These are phyloP conservation scores for Mortierella sp. DNA, from an alignment of 371 early-diverging fungal species.

Conservation along the genomic window DNA sequence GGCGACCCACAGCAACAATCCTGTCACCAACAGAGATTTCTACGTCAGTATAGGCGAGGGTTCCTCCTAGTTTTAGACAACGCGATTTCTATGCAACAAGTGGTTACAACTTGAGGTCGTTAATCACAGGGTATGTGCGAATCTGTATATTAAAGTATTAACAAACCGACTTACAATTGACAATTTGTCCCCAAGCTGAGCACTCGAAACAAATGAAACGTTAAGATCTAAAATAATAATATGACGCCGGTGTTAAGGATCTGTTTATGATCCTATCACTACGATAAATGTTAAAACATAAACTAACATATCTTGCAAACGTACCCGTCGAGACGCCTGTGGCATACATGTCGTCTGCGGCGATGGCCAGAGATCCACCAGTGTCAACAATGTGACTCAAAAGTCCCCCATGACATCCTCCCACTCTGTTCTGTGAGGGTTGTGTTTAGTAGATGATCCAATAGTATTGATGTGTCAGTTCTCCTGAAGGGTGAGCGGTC, in stretches of 20 bases:
- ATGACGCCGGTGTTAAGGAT: too few relatives aligned
- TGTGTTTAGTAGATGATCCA: background rate
- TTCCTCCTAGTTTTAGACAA: constrained; percentile 73
- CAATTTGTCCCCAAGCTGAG: constrained; percentile 64
- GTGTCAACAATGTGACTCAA: constrained; percentile 72
- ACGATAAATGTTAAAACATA: too few relatives aligned
- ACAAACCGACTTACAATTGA: constrained; percentile 53
- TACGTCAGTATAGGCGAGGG: constrained; percentile 70
- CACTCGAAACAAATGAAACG: constrained; percentile 71
- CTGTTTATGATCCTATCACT: background rate
- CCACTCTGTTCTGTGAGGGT: constrained; percentile 68
- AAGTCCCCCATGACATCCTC: constrained; percentile 72
- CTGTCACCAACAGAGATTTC: constrained; percentile 61
- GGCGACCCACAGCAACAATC: constrained; percentile 69
- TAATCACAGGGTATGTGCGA: background rate
- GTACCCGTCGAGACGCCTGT: constrained; percentile 75
- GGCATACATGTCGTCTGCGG: constrained; percentile 66
- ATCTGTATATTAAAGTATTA: background rate
- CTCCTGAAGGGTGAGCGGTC: background rate
- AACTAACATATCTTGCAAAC: constrained; percentile 8
- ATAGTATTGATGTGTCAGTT: background rate
- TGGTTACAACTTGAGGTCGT: background rate
- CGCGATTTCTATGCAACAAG: constrained; percentile 59
- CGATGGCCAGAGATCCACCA: constrained; percentile 73
- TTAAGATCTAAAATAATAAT: constrained; percentile 57